Conservation (phyloP, 2,329 filamentous ascomycete species). For the Colletotrichum lindemuthianum region DNA sequence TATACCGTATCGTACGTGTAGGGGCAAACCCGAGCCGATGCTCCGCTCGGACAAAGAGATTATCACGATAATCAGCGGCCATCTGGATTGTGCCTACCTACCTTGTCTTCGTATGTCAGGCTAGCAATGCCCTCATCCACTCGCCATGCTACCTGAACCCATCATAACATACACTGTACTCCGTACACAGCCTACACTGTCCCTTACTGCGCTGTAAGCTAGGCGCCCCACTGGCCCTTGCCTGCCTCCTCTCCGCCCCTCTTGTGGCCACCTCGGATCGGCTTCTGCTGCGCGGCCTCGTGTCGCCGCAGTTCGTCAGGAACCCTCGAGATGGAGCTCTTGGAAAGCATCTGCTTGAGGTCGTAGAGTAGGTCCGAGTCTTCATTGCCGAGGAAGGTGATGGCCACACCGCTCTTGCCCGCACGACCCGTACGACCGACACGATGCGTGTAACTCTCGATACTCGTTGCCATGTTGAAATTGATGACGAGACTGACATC, state of each 20-base stretch:
- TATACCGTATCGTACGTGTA: no score
- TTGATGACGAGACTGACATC: slow-evolving; percentile 96
- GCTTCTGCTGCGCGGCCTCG: slow-evolving; percentile 89
- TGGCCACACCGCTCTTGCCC: slow-evolving; percentile 94
- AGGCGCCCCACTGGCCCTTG: slow-evolving; percentile 30
- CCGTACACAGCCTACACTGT: no score
- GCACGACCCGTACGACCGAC: slow-evolving; percentile 97
- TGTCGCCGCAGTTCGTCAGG: slow-evolving; percentile 92
- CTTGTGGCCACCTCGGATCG: slow-evolving; percentile 44
- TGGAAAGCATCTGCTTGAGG: slow-evolving; percentile 92
- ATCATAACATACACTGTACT: background rate
- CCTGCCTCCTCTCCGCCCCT: slow-evolving; percentile 31
- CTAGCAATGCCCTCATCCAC: slow-evolving; percentile 21
- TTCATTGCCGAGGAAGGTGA: slow-evolving; percentile 93
- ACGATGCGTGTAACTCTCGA: slow-evolving; percentile 96
- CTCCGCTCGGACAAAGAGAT: slow-evolving; percentile 27
- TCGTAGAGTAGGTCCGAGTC: slow-evolving; percentile 93
- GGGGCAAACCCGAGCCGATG: slow-evolving; percentile 21
- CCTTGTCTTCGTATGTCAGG: slow-evolving; percentile 13
- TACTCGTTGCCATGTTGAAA: slow-evolving; percentile 96
- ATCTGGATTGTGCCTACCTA: slow-evolving; percentile 13
- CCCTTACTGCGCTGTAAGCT: slow-evolving; percentile 3
- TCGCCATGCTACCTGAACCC: slow-evolving; percentile 28
- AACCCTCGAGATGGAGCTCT: slow-evolving; percentile 87
- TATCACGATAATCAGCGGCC: slow-evolving; percentile 35